Conservation (phyloP, 768 basidiomycete species). For the Asterophora lycoperdoides region DNA sequence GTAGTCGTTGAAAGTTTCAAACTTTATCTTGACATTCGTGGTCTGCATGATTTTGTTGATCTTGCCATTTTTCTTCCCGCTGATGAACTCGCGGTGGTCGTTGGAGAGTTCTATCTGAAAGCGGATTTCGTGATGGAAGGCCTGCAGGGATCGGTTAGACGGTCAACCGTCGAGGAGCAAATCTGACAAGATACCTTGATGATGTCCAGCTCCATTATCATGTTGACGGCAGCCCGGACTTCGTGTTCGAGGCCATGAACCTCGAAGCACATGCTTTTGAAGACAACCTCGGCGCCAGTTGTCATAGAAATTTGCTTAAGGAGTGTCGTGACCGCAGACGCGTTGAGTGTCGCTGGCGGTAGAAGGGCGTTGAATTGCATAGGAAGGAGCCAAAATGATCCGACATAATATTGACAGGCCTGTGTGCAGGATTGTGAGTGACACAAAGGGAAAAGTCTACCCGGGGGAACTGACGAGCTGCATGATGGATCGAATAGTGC, state of each 20-base stretch:
- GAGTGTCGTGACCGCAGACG: conserved; percentile 76
- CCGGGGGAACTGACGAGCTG: conserved; percentile 49
- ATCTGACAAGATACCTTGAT: conserved; percentile 60
- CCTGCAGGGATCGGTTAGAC: conserved; percentile 34
- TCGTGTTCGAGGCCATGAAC: conserved; percentile 92
- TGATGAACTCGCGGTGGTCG: conserved; percentile 98
- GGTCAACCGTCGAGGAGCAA: background rate
- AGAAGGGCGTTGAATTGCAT: conserved; percentile 90
- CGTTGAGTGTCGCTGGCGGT: conserved; percentile 76
- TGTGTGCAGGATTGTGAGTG: conserved; percentile 28
- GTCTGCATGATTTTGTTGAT: conserved; percentile 99
- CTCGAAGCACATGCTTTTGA: conserved; percentile 97
- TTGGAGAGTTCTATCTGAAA: conserved; percentile 98
- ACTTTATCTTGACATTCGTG: conserved; percentile 96
- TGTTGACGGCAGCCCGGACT: conserved; percentile 78
- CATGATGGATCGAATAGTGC: conserved; percentile 93
- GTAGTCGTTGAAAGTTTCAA: conserved; percentile 96
- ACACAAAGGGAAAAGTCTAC: background rate
- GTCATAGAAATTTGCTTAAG: conserved; percentile 83
- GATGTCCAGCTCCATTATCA: conserved; percentile 88
- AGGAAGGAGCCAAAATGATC: conserved; percentile 96
- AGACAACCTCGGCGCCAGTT: conserved; percentile 91
- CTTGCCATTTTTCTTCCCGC: conserved; percentile 99
- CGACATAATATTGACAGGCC: conserved; percentile 94
- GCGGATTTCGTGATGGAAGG: conserved; percentile 95